Base-by-base conservation (phyloP, 805 yeast genomes). In the Phaffomyces antillensis region DNA sequence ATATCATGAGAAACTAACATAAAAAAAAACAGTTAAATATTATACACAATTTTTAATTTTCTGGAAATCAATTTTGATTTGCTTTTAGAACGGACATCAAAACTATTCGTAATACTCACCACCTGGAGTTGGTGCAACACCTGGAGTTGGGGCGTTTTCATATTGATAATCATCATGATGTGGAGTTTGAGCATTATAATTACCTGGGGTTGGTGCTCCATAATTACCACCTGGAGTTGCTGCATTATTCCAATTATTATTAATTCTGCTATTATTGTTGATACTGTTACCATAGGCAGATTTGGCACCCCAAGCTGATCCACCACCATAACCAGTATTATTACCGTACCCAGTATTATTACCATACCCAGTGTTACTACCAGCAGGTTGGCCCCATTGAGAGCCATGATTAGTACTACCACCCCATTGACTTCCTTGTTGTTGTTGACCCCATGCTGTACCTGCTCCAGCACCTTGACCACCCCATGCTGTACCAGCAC, bases 271-370 rank as follows among this genome's bases (percentile, higher is more conserved):
- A 32, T 35, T 38, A n/a, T 46, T 47, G n/a, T 52, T 46, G 16
- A 56, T 48, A 32, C n/a, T 31, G 15, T n/a, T 39, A 16, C 48
- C 48, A 20, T 51, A 47, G n/a, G 58, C 49, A 3, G 64, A 62
- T 25, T 67, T 71, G 12, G 63, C 68, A 39, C 56, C 54, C 52
- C 53, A 73, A 3, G 75, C 70, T 44, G 50, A 52, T 13, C 73
- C 61, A 42, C 74, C 65, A 37, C 75, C 68, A 55, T 75, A 71
- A 9, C 75, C 60, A 62, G 39, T 71, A 36, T 74, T 59, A 63
- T 37, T 70, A 36, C 75, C 68, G 55, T 75, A 71, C 7, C 75
- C 60, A 62, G 39, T 45, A 20, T 20, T 20, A 20, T 20, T 20
- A 31, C 50, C 49, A 24, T 66, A 65, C 54, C 76, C 64, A 58